These are phyloP conservation scores for Cladosporium sp. DNA, from an alignment of 2,329 filamentous ascomycete genomes.

Conservation along the genomic window DNA sequence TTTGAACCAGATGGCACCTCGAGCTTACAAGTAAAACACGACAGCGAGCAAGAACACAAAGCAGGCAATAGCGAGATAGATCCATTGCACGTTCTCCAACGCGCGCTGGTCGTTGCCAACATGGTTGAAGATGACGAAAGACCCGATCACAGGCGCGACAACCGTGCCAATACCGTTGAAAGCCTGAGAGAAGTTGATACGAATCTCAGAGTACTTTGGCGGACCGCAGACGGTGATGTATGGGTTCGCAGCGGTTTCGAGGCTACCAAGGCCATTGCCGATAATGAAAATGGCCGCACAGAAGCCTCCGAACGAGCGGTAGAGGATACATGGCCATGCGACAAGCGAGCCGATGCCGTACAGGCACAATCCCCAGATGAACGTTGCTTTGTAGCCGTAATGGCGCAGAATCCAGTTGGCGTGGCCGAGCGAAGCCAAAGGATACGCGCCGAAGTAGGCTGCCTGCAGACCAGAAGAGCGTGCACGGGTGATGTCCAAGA, in stretches of 20 bases:
- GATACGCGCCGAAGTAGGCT: slow-evolving; percentile 46
- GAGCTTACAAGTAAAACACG: slow-evolving; percentile 49
- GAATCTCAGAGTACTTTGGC: slow-evolving; percentile 52
- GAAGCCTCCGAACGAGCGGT: slow-evolving; percentile 53
- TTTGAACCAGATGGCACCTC: neutral
- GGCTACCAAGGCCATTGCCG: slow-evolving; percentile 40
- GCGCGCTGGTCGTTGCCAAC: slow-evolving; percentile 44
- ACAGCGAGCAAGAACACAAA: slow-evolving; percentile 53
- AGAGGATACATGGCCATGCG: slow-evolving; percentile 53
- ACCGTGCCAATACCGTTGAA: slow-evolving; percentile 55
- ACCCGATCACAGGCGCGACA: slow-evolving; percentile 53
- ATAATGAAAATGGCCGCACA: slow-evolving; percentile 51
- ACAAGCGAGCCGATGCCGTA: slow-evolving; percentile 53
- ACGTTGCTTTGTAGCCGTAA: slow-evolving; percentile 42
- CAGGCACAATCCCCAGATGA: slow-evolving; percentile 48
- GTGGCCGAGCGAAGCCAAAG: slow-evolving; percentile 43
- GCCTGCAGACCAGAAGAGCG: slow-evolving; percentile 43
- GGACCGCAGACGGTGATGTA: slow-evolving; percentile 51
- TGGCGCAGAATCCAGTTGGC: slow-evolving; percentile 44
- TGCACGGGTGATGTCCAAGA: slow-evolving; percentile 38
- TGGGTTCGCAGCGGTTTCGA: slow-evolving; percentile 56
- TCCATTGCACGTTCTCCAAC: slow-evolving; percentile 57
- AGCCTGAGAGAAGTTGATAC: slow-evolving; percentile 54
- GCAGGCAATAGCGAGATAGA: slow-evolving; percentile 56
- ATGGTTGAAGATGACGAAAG: slow-evolving; percentile 56